Conservation (phyloP, 1,284 basidiomycete genomes). For the Hortiboletus rubellus region DNA sequence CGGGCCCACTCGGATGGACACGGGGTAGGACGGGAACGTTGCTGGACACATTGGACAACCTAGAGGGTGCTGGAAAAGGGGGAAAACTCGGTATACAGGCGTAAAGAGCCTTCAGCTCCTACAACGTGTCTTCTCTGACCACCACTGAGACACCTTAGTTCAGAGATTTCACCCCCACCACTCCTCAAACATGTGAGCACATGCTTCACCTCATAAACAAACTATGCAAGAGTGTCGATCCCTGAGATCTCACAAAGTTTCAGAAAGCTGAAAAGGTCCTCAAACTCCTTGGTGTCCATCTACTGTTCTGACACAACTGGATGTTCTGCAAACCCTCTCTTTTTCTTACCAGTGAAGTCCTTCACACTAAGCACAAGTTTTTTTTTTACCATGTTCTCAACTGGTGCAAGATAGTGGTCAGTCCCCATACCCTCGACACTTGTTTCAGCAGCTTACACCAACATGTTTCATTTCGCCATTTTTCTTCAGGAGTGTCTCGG, state of each 20-base stretch:
- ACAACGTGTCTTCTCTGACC: background rate
- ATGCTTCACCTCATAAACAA: background rate
- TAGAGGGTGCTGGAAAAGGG: no score
- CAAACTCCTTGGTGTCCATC: background rate
- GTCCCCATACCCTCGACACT: background rate
- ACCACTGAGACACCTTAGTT: background rate
- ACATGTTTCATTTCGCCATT: background rate
- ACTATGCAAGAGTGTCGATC: background rate
- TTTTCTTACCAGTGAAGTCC: background rate
- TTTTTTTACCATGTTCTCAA: constrained; percentile 9
- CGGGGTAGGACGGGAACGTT: no score
- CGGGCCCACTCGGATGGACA: no score
- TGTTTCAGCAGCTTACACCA: constrained; percentile 4
- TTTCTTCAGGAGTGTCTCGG: background rate
- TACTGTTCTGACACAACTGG: background rate
- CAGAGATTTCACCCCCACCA: rapidly evolving
- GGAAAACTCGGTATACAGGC: no score
- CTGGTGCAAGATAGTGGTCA: background rate
- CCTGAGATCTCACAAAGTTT: background rate
- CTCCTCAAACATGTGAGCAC: background rate
- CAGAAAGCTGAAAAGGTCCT: background rate
- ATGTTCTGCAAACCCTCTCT: rapidly evolving
- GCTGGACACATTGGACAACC: no score
- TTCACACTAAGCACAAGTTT: constrained; percentile 1
- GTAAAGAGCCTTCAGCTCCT: no score